Evolutionary conservation across 2,329 filamentous ascomycete species (phyloP).

Genomic region (Scorias spongiosa): DNA sequence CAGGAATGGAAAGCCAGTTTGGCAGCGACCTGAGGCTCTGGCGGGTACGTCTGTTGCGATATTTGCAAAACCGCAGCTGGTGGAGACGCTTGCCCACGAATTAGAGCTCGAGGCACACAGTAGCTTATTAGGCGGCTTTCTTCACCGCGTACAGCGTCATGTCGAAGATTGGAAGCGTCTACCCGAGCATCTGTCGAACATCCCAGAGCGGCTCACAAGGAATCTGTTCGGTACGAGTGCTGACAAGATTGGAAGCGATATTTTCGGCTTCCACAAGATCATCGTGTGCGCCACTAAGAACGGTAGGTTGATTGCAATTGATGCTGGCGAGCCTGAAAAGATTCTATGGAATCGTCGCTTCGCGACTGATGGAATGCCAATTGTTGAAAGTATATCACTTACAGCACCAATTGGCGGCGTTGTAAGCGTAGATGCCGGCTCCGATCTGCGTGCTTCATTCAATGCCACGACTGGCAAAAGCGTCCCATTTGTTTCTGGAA

Average conservation of each 20-base stretch:
- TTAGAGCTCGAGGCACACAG: slow-evolving; percentile 76
- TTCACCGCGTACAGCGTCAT: slow-evolving; percentile 75
- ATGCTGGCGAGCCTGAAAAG: slow-evolving; percentile 57
- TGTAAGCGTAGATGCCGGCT: slow-evolving; percentile 16
- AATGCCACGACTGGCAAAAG: slow-evolving; percentile 17
- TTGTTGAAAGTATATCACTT: neutral
- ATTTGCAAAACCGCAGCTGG: slow-evolving; percentile 54
- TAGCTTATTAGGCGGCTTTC: slow-evolving; percentile 65
- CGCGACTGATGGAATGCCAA: neutral
- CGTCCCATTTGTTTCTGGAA: slow-evolving; percentile 3
- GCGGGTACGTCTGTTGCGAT: slow-evolving; percentile 64
- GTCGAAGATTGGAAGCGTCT: slow-evolving; percentile 61
- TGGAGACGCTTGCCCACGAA: slow-evolving; percentile 59
- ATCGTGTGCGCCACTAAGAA: slow-evolving; percentile 65
- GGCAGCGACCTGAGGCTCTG: slow-evolving; percentile 70
- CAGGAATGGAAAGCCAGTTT: slow-evolving; percentile 65
- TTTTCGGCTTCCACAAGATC: slow-evolving; percentile 80
- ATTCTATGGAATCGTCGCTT: slow-evolving; percentile 49
- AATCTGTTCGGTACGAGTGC: slow-evolving; percentile 24
- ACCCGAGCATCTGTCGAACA: slow-evolving; percentile 53
- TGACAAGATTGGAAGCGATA: slow-evolving; percentile 42
- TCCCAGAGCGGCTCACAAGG: slow-evolving; percentile 54
- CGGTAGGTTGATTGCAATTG: slow-evolving; percentile 65
- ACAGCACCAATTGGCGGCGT: slow-evolving; percentile 34
- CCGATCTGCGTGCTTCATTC: slow-evolving; percentile 3